Conservation (phyloP, 1,284 basidiomycete genomes). For the Phylloboletellus chloephorus region DNA sequence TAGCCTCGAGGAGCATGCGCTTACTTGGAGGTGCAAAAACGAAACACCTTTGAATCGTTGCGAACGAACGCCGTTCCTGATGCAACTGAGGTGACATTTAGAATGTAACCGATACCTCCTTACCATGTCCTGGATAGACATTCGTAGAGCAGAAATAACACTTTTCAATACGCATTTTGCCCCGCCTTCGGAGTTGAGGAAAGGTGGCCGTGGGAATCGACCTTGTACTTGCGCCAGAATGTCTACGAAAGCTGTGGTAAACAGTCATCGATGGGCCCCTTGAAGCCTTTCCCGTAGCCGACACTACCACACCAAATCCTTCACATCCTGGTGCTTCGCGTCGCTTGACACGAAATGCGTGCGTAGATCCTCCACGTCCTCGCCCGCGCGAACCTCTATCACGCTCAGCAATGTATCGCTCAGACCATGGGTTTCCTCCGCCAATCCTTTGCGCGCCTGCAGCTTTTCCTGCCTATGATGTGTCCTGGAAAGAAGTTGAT, state of each 20-base stretch:
- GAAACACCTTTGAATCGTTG: constrained; percentile 94
- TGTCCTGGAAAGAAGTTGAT: constrained; percentile 37
- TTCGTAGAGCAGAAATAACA: constrained; percentile 92
- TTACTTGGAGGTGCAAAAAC: constrained; percentile 95
- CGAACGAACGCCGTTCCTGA: constrained; percentile 88
- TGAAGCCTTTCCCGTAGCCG: background rate
- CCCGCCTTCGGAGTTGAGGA: background rate
- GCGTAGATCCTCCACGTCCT: constrained; percentile 43
- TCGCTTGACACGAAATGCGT: constrained; percentile 4
- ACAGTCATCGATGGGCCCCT: background rate
- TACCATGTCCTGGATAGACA: constrained; percentile 93
- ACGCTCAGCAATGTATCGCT: constrained; percentile 55
- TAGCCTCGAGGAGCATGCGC: constrained; percentile 24
- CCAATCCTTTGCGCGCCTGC: constrained; percentile 45
- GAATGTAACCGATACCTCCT: constrained; percentile 12
- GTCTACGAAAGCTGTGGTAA: too few relatives aligned
- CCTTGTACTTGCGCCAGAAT: too few relatives aligned
- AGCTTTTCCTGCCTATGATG: constrained; percentile 17
- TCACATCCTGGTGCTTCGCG: constrained; percentile 5
- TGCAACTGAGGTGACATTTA: background rate
- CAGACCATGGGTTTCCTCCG: constrained; percentile 53
- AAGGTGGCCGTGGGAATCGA: constrained; percentile 23
- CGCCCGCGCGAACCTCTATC: constrained; percentile 44
- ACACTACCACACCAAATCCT: background rate
- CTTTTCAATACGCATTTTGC: constrained; percentile 77